phyloP scores from a whole-genome alignment of 305 asterid species.

The Coffea humblotiana region DNA sequence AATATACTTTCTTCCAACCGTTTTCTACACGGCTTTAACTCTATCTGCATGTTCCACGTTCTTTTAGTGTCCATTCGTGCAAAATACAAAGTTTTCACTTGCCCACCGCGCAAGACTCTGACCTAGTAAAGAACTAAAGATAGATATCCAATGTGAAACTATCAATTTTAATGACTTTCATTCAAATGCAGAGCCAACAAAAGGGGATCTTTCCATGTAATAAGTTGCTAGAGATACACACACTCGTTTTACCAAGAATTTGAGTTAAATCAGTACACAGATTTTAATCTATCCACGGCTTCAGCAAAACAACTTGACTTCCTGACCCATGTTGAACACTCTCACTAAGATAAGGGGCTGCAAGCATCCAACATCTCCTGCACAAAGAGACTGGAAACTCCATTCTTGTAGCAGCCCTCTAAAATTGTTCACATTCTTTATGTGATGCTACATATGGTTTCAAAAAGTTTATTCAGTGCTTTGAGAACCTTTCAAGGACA shows the following conservation, averaged over 20 bases:
- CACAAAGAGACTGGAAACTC: not conserved
- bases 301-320: not conserved
- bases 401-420: slow-evolving; percentile 14
- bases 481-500: slow-evolving; percentile 63
- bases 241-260: not conserved
- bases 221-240: slow-evolving; percentile 1
- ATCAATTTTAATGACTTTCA: not conserved
- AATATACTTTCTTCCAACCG: not conserved
- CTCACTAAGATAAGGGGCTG: not conserved
- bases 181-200: not conserved
- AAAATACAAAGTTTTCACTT: not conserved
- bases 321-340: not conserved
- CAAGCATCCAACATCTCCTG: not conserved
- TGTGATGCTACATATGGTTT: not conserved
- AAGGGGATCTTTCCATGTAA: not conserved
- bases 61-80: not conserved
- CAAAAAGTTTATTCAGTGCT: slow-evolving; percentile 38
- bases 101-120: not conserved
- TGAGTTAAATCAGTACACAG: not conserved
- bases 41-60: not conserved
- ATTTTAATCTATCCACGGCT: not conserved
- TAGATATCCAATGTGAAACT: no score
- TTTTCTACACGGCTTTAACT: not conserved
- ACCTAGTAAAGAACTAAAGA: not conserved
- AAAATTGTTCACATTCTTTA: not conserved